Evolutionary conservation across 108 stramenopile genomes (phyloP), one percentile per base, ranked within the genome.

Genomic region (Tribonema minus): DNA sequence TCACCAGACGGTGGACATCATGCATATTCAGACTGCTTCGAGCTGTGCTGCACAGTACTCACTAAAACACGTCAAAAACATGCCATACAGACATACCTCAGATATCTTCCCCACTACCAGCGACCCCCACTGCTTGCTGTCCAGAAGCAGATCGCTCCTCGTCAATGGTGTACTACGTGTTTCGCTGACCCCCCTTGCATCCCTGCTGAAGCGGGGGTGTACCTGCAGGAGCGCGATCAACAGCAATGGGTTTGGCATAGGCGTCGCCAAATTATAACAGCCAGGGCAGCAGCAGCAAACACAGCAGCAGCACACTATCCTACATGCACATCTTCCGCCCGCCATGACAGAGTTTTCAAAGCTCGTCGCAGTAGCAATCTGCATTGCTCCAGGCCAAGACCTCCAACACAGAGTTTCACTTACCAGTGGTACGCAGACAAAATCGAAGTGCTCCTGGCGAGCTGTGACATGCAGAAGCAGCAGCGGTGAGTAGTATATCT

Each of bases 81-180:
- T 54, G 9, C n/a, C n/a, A n/a, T n/a, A n/a, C n/a, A n/a, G n/a
- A n/a, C n/a, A n/a, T 54, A 67, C 88, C 84, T 88, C 87, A 2
- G 59, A 75, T 38, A 82, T 67, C 26, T 82, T 82, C 3, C 89
- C 89, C 27, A 90, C 88, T 30, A 90, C 71, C 39, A 85, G 82
- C 1, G 89, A 89, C 32, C 83, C 85, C 89, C 89, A 90, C 75
- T 88, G 88, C 34, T 83, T 76, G 46, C 87, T 87, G 68, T 89
- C 89, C 12, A 89, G 82, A 2, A 62, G 70, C 34, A 90, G 83
- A 70, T 90, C 88, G 33, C 84, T 84, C 12, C 88, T 41, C 20
- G 81, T 82, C 3, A 82, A 61, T n/a, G 81, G 72, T 15, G 32
- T 37, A 9, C 37, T 37, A 30, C 82, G 72, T 1, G 23, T 60